Conservation (phyloP, 331 rosid genomes). For the Erythrophleum ivorense region DNA sequence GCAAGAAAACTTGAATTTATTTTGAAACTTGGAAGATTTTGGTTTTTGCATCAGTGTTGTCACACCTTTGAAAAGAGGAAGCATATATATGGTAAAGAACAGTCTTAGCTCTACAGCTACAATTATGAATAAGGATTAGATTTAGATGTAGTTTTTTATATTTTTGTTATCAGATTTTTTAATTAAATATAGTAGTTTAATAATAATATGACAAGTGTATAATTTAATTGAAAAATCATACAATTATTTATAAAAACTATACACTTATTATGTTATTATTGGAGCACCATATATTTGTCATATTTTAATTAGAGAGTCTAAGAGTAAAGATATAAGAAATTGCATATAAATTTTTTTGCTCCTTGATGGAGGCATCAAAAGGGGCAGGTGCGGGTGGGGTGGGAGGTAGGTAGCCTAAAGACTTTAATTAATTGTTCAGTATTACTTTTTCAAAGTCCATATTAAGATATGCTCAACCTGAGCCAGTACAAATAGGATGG, state of each 20-base stretch:
- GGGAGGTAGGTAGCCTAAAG: not conserved
- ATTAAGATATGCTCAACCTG: not conserved
- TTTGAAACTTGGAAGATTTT: not conserved
- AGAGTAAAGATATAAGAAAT: no score
- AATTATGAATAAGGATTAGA: not conserved
- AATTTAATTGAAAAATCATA: not conserved
- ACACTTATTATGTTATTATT: not conserved
- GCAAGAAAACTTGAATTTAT: conserved; percentile 5
- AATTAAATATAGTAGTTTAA: not conserved
- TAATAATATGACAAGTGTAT: not conserved
- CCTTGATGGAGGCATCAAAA: not conserved
- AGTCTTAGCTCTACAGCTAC: not conserved
- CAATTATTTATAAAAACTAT: not conserved
- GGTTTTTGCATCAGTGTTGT: no score
- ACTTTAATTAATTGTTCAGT: not conserved
- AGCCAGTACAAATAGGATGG: not conserved
- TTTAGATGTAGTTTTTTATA: not conserved
- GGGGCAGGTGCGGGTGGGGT: not conserved
- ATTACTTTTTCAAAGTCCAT: not conserved
- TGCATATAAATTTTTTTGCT: no score
- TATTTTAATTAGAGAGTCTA: no score
- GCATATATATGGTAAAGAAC: not conserved
- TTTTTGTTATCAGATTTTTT: not conserved
- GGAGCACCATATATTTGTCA: not conserved
- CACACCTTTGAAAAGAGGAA: not conserved